Conservation (phyloP, 2,329 filamentous ascomycete genomes). For the Rosellinia necatrix region DNA sequence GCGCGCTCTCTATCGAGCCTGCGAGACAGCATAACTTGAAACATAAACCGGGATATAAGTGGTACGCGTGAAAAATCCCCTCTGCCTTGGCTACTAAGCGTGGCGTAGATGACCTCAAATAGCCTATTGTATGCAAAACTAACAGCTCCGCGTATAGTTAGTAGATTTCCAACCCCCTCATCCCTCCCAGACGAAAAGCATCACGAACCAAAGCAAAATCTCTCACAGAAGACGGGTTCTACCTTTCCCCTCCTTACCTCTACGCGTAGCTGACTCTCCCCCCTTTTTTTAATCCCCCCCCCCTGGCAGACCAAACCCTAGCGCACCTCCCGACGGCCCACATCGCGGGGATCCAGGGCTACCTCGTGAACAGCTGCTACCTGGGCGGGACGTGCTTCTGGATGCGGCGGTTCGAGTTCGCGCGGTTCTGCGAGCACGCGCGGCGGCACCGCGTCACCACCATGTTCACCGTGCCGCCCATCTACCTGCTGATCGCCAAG, state of each 20-base stretch:
- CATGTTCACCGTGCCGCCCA: conserved; percentile 65
- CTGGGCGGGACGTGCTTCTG: conserved; percentile 59
- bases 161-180: neutral
- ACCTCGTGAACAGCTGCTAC: conserved; percentile 48
- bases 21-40: conserved; percentile 37
- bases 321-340: conserved; percentile 53
- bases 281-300: too few relatives aligned
- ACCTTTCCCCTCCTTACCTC: too few relatives aligned
- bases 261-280: too few relatives aligned
- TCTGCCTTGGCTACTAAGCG: too few relatives aligned
- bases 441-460: conserved; percentile 55
- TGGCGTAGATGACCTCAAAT: too few relatives aligned
- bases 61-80: conserved; percentile 10
- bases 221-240: neutral
- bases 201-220: neutral
- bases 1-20: conserved; percentile 39
- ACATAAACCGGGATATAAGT: conserved; percentile 35
- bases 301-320: conserved; percentile 10
- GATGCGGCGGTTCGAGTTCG: conserved; percentile 65
- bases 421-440: conserved; percentile 57
- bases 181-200: neutral
- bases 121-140: conserved; percentile 39
- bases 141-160: conserved; percentile 11
- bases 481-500: conserved; percentile 64
- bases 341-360: conserved; percentile 52